Percentiles rank a stretch among this genome's conserved stretches.
These are phyloP conservation scores for Collybiopsis luxurians DNA, from an alignment of 768 basidiomycete genomes.

Conservation along the genomic window DNA sequence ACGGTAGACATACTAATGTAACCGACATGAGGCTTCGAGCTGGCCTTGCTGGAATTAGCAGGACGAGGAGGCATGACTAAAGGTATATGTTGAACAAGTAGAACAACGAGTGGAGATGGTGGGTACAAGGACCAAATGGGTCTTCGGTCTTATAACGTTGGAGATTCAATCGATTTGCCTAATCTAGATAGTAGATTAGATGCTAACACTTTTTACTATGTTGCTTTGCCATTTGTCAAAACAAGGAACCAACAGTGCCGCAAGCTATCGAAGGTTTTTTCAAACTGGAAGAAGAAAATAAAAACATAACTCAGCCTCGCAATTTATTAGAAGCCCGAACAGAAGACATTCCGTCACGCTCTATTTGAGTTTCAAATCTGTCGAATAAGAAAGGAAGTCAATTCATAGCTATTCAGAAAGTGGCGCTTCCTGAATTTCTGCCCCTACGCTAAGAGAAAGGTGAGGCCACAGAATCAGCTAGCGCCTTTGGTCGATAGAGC, in stretches of 20 bases:
- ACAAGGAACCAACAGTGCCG: slow-evolving; percentile 8
- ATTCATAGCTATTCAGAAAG: too few species aligned
- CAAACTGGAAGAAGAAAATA: neutral
- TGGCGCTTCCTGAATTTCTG: too few species aligned
- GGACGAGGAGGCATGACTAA: slow-evolving; percentile 4
- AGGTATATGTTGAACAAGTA: neutral
- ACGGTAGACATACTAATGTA: slow-evolving; percentile 36
- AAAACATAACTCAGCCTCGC: neutral
- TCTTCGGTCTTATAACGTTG: slow-evolving; percentile 1
- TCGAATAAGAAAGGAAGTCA: too few species aligned
- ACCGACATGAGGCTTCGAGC: slow-evolving; percentile 18
- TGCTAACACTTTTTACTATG: neutral
- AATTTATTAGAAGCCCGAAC: slow-evolving; percentile 1
- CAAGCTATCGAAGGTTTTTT: slow-evolving; percentile 5
- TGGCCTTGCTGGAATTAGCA: neutral
- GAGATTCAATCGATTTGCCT: slow-evolving; percentile 1
- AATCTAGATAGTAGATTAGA: slow-evolving; percentile 7
- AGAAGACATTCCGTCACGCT: neutral
- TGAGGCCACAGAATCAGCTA: too few species aligned
- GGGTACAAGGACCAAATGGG: neutral
- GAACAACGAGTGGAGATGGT: neutral
- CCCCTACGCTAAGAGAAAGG: too few species aligned
- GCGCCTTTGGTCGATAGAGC: too few species aligned
- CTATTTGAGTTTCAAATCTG: neutral
- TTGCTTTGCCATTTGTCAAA: neutral